Evolutionary conservation across 352 stramenopile species (phyloP), one percentile per base, ranked within the genome.

Genomic region (Saprolegnia parasitica): DNA sequence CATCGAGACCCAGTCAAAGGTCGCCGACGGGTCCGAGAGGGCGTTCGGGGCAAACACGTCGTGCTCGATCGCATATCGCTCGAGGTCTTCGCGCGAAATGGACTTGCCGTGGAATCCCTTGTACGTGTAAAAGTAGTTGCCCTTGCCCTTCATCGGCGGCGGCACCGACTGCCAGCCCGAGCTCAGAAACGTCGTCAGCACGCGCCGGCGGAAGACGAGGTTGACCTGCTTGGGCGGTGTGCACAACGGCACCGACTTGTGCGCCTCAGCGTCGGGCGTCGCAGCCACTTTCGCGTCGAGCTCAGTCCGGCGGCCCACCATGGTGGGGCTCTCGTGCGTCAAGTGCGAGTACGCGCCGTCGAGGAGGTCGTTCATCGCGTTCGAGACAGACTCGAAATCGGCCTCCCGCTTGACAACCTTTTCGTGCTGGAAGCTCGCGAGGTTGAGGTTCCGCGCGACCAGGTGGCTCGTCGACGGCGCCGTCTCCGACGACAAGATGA

Each of bases 111-210:
- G 11, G 52, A 60, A 20, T 8, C 3, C 24, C 20, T 35, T 35
- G 9, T 60, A 9, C 24, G 9, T 60, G 52, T 60, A 60, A n/a
- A 21, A 60, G 52, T 60, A 60, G 35, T 60, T 60, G 52, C 52
- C 52, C 3, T 15, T 35, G 1, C 52, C 52, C 3, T 60, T 60
- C 4, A 60, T 60, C 13, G 52, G 52, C 11, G 52, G 52, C 9
- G 52, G 3, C n/a, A 60, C 52, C 3, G 52, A 60, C 35, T n/a
- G 52, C 52, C 52, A 60, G 24, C 52, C 52, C 35, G 52, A 60
- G 35, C 52, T 60, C 9, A 60, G 20, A 24, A 60, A 60, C n/a
- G 52, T 60, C 24, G 52, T 60, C 11, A 60, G 52, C 35, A 60
- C 52, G 13, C 52, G 52, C 24, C 52, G 52, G n/a, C 52, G 52